phyloP scores from a whole-genome alignment of 2,329 filamentous ascomycete genomes.

The Penicillium sp. region DNA sequence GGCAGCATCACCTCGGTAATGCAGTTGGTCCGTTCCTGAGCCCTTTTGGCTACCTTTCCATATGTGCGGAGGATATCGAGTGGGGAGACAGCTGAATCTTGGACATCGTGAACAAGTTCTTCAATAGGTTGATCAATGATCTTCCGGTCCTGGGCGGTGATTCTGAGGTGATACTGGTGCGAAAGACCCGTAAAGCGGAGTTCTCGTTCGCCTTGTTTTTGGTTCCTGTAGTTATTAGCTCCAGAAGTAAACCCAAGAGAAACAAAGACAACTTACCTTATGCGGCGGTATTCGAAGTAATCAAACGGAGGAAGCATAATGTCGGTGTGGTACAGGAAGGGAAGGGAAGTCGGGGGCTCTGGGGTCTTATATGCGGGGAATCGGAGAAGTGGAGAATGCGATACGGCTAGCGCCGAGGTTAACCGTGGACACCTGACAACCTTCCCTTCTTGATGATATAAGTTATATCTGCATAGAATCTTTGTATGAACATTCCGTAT shows the following conservation, averaged over 20 bases:
- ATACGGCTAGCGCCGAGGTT: conserved; percentile 11
- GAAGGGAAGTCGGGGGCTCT: neutral
- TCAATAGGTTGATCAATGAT: conserved; percentile 73
- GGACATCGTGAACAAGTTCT: conserved; percentile 73
- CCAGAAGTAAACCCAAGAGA: too few relatives aligned
- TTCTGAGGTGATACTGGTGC: conserved; percentile 61
- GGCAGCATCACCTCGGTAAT: conserved; percentile 81
- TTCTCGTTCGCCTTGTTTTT: conserved; percentile 74
- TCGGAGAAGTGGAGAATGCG: conserved; percentile 17
- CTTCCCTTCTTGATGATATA: neutral
- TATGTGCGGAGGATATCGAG: conserved; percentile 78
- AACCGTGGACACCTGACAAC: neutral
- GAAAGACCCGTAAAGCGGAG: conserved; percentile 67
- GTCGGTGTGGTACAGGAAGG: neutral
- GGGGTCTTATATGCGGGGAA: conserved; percentile 21
- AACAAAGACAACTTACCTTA: conserved; percentile 57
- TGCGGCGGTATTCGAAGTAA: conserved; percentile 68
- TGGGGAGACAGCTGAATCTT: conserved; percentile 63
- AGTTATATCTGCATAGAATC: neutral
- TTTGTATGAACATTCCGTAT: too few relatives aligned
- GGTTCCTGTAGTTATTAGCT: conserved; percentile 53
- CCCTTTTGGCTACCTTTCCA: conserved; percentile 78
- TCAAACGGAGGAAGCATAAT: conserved; percentile 56
- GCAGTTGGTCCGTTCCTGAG: conserved; percentile 84
- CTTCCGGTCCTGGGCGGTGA: conserved; percentile 62